A percentile compares a stretch with the other conserved stretches of the same genome.
Conservation (phyloP, 768 basidiomycete species). For the Trametopsis cervina region DNA sequence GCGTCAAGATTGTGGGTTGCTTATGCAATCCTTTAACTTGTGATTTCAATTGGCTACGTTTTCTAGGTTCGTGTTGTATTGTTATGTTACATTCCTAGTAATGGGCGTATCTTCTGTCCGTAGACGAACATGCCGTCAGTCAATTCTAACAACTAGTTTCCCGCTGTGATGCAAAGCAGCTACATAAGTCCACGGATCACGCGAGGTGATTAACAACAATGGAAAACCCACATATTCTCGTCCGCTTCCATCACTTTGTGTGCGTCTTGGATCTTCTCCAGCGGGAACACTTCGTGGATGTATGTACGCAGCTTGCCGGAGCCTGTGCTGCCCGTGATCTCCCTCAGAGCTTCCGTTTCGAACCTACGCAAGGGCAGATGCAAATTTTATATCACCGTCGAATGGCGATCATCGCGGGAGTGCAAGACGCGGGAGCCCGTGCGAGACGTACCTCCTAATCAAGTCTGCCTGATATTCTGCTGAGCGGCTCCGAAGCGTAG, state of each 20-base stretch:
- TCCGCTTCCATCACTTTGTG: constrained; percentile 83
- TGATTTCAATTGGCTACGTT: background rate
- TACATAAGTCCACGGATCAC: background rate
- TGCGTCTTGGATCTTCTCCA: constrained; percentile 73
- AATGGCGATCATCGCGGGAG: background rate
- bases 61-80: background rate
- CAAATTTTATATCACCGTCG: background rate
- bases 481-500: constrained; percentile 73
- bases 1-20: background rate
- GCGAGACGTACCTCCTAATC: constrained; percentile 40
- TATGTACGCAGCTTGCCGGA: constrained; percentile 60
- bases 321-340: constrained; percentile 53
- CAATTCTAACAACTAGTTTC: constrained; percentile 21
- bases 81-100: background rate
- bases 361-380: constrained; percentile 35
- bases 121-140: constrained; percentile 2
- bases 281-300: constrained; percentile 81
- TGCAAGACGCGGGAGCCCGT: background rate
- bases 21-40: constrained; percentile 3
- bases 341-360: constrained; percentile 40
- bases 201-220: background rate
- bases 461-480: constrained; percentile 73
- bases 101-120: background rate
- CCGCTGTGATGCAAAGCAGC: constrained; percentile 14
- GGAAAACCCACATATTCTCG: constrained; percentile 37